Evolutionary conservation across 108 stramenopile genomes (phyloP).

Genomic region (Pinguiococcus pyrenoidosus): DNA sequence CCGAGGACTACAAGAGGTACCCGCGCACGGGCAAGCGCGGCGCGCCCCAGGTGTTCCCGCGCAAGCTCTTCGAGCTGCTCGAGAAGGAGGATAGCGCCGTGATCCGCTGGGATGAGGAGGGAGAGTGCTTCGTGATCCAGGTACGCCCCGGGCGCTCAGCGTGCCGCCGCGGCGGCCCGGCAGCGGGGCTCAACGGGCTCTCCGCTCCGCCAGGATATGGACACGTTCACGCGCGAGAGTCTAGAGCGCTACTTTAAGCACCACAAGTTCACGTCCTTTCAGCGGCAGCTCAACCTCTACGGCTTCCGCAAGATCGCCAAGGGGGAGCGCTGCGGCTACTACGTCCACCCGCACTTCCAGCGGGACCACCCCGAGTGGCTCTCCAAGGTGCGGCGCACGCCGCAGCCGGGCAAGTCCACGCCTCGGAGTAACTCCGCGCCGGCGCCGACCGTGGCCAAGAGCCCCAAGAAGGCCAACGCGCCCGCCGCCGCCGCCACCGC

Average conservation of each 20-base stretch:
- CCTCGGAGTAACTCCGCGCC: too few relatives aligned
- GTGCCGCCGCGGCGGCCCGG: too few relatives aligned
- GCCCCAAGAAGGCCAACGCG: neutral
- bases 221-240: conserved; percentile 13
- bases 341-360: conserved; percentile 20
- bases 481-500: neutral
- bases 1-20: too few relatives aligned
- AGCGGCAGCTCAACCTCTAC: conserved; percentile 46
- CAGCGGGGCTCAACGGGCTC: too few relatives aligned
- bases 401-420: neutral
- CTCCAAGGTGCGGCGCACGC: conserved; percentile 12
- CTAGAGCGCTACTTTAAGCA: conserved; percentile 25
- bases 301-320: conserved; percentile 22
- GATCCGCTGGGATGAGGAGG: conserved; percentile 9
- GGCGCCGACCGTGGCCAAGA: neutral
- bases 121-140: conserved; percentile 5
- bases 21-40: too few relatives aligned
- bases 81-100: conserved; percentile 11
- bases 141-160: too few relatives aligned
- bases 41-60: conserved; percentile 10
- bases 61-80: conserved; percentile 7
- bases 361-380: conserved; percentile 17
- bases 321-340: conserved; percentile 11
- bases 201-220: too few relatives aligned
- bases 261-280: conserved; percentile 43